Evolutionary conservation across 768 basidiomycete species (phyloP).

Genomic region (Xanthoconium purpureum): DNA sequence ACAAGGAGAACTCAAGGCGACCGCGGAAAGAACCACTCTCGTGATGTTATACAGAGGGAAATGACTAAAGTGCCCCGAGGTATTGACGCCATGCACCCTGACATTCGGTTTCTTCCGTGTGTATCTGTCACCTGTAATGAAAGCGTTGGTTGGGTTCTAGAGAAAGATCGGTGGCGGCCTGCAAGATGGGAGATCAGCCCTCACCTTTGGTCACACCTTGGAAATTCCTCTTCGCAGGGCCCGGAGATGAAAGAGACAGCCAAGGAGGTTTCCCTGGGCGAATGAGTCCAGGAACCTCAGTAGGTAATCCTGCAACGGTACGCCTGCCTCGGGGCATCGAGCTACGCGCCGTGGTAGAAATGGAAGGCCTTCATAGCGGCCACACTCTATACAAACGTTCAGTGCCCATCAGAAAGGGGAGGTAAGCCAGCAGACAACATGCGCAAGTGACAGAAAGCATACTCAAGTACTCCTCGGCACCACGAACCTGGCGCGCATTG

Average conservation of each 20-base stretch:
- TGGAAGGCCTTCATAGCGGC: conserved; percentile 19
- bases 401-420: conserved; percentile 13
- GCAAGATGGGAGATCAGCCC: conserved; percentile 11
- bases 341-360: conserved; percentile 22
- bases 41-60: conserved; percentile 6
- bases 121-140: conserved; percentile 15
- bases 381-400: conserved; percentile 6
- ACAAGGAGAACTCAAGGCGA: conserved; percentile 29
- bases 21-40: conserved; percentile 13
- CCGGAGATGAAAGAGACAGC: conserved; percentile 25
- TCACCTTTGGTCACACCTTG: conserved; percentile 9
- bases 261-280: conserved; percentile 1
- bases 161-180: conserved; percentile 19
- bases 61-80: conserved; percentile 6
- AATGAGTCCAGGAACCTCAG: conserved; percentile 1
- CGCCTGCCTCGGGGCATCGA: conserved; percentile 16
- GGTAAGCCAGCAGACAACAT: conserved; percentile 8
- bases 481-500: background rate
- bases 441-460: conserved; percentile 7
- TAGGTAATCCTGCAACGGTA: conserved; percentile 9
- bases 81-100: conserved; percentile 12
- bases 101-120: conserved; percentile 9
- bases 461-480: conserved; percentile 2
- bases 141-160: conserved; percentile 1
- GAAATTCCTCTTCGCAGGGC: conserved; percentile 14